phyloP scores from a whole-genome alignment of 352 stramenopile genomes.

The Pythium insidiosum region DNA sequence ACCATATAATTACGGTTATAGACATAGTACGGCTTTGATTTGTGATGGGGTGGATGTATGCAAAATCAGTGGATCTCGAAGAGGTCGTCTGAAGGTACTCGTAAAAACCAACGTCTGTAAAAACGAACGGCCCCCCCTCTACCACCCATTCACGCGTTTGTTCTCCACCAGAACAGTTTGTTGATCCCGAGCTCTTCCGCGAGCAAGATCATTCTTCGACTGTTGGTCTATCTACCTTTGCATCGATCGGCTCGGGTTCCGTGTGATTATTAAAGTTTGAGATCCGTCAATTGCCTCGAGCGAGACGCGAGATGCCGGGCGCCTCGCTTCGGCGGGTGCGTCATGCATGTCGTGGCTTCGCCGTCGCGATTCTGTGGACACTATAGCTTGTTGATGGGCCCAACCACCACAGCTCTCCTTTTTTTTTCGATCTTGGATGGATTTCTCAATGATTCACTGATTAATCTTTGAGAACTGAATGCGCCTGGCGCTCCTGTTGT shows the following conservation, averaged over 20 bases:
- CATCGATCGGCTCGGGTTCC: constrained; percentile 24
- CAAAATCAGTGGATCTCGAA: not conserved
- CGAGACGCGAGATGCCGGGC: no score
- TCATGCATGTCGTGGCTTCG: not conserved
- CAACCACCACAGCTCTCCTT: constrained; percentile 5
- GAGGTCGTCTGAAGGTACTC: no score
- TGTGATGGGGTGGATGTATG: not conserved
- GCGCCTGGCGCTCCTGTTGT: no score
- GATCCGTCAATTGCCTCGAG: constrained; percentile 54
- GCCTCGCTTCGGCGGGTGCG: no score
- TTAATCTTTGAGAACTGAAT: constrained; percentile 88
- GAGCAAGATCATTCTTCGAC: no score
- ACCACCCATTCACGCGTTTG: not conserved
- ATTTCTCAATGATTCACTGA: constrained; percentile 73
- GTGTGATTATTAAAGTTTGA: constrained; percentile 86
- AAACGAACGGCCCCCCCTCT: constrained; percentile 8
- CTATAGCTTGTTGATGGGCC: constrained; percentile 62
- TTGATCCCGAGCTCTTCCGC: not conserved
- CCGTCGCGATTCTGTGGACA: constrained; percentile 50
- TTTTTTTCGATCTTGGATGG: not conserved
- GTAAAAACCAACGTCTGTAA: constrained; percentile 7
- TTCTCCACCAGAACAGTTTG: not conserved
- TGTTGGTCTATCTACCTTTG: not conserved
- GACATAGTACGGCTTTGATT: not conserved
- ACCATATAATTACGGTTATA: not conserved